Conservation (phyloP, 78 protist species). For the slime mould (Dictyostelium discoideum) region DNA sequence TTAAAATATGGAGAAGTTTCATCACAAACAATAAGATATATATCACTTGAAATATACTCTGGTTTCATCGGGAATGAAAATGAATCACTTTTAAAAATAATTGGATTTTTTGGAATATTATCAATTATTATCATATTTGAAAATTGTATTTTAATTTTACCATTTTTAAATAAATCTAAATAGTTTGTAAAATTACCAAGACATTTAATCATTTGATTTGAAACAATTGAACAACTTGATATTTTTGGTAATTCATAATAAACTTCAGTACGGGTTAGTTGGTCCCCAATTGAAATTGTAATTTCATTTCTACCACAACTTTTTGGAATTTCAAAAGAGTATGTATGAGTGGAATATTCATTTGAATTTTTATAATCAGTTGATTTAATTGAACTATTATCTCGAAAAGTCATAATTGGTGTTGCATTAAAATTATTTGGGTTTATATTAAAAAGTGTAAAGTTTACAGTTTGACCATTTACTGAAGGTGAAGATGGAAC, state of each 20-base stretch:
- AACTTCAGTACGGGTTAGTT: not conserved
- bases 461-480: not conserved
- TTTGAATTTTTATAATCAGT: not conserved
- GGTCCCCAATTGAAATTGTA: not conserved
- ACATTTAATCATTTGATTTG: not conserved
- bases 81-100: not conserved
- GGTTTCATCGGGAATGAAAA: not conserved
- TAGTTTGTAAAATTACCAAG: not conserved
- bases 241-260: not conserved
- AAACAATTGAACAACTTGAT: not conserved
- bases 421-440: not conserved
- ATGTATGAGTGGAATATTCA: not conserved
- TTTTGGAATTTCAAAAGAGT: not conserved
- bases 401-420: not conserved
- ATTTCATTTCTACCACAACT: not conserved
- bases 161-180: too few species aligned
- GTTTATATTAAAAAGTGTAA: not conserved
- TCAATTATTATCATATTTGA: not conserved
- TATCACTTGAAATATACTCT: not conserved
- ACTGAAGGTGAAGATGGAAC: not conserved
- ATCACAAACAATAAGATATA: not conserved
- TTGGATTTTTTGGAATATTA: not conserved
- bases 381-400: not conserved
- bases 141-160: not conserved
- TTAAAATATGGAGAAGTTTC: not conserved